Conservation (phyloP, 805 yeast species). For the Yarrowia yakushimensis region DNA sequence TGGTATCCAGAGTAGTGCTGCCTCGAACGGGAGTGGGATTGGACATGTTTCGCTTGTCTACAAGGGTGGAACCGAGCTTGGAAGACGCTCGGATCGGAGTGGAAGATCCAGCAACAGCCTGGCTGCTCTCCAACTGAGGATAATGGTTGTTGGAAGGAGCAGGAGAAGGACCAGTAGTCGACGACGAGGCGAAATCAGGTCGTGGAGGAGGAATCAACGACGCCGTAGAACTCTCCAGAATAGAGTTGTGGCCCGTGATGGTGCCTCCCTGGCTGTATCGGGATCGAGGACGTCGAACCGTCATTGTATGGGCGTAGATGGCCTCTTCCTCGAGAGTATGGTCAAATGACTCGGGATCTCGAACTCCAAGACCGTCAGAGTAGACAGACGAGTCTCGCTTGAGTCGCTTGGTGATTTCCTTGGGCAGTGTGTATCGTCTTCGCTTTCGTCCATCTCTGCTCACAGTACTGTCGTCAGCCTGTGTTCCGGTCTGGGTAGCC, state of each 20-base stretch:
- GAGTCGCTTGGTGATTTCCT: conserved; percentile 9
- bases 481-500: background rate
- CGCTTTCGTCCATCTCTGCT: conserved; percentile 8
- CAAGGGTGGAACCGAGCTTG: background rate
- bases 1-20: background rate
- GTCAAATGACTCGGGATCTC: conserved; percentile 1
- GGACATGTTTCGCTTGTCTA: background rate
- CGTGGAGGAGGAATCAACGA: background rate
- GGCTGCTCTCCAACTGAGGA: background rate
- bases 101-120: background rate
- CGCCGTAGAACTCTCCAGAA: background rate
- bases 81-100: background rate
- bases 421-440: background rate
- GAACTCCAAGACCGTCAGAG: background rate
- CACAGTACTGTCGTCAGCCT: background rate
- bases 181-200: background rate
- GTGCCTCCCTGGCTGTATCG: background rate
- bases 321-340: background rate
- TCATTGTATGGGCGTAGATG: background rate
- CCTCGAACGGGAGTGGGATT: background rate
- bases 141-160: background rate
- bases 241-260: background rate
- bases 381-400: conserved; percentile 20
- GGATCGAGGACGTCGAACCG: background rate
- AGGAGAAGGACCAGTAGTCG: background rate